A percentile compares a stretch with the other conserved stretches of the same genome.
phyloP scores from a whole-genome alignment of 2,329 filamentous ascomycete genomes.

The Hymenoscyphus albidus region DNA sequence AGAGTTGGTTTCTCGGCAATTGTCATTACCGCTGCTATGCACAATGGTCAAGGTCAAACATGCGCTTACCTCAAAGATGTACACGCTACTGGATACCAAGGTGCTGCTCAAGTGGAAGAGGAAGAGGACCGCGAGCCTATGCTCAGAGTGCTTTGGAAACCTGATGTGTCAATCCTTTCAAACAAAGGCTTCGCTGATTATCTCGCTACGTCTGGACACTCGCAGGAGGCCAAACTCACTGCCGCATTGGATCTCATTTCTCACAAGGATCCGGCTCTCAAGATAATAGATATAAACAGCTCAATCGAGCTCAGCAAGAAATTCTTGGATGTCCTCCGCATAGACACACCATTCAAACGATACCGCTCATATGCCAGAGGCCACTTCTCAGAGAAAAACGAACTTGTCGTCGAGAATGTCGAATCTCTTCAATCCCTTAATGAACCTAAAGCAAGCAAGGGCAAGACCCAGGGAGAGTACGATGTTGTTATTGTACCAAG shows the following conservation, averaged over 20 bases:
- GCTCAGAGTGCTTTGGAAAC: constrained; percentile 18
- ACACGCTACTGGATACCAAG: constrained; percentile 12
- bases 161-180: constrained; percentile 12
- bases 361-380: not conserved
- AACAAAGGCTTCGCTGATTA: constrained; percentile 1
- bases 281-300: not conserved
- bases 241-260: not conserved
- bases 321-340: not conserved
- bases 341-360: not conserved
- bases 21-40: constrained; percentile 12
- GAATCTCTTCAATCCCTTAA: not conserved
- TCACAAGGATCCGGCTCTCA: constrained; percentile 1
- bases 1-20: constrained; percentile 13
- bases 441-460: not conserved
- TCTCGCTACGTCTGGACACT: not conserved
- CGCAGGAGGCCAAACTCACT: not conserved
- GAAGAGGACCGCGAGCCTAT: constrained; percentile 14
- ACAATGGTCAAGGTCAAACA: constrained; percentile 5
- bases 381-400: not conserved
- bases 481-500: not conserved
- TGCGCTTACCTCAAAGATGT: constrained; percentile 11
- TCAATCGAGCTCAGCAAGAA: not conserved
- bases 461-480: not conserved
- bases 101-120: not conserved
- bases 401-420: not conserved